Evolutionary conservation across 495 filamentous ascomycete genomes (phyloP), one percentile per base, ranked within the genome.

Genomic region (Penicillium longicatenatum): DNA sequence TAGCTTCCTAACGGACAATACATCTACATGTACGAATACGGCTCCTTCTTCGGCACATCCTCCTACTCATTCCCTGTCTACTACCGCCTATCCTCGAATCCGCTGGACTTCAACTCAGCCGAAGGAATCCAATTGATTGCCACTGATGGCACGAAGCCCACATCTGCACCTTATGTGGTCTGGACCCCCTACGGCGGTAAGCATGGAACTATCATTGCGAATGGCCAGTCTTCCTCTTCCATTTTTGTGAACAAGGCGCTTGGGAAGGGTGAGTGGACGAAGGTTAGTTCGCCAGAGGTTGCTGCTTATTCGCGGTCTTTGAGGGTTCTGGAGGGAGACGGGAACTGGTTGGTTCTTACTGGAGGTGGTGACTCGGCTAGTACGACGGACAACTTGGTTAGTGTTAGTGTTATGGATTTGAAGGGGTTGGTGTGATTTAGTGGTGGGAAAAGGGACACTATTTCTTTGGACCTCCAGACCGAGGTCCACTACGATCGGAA

Each of bases 1-100:
- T 7, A 82, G 59, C 79, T 89, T 14, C 84, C 84, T 2, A 83
- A 84, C 62, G 78, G 78, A 46, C 73, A 84, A 59, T 88, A 78
- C 62, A 84, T 89, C 59, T 80, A 82, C 68, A 77, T 78, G 26
- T 87, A 87, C 64, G 86, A 89, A 69, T 84, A 82, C 58, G 82
- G 84, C 42, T 84, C 84, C 10, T 78, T 68, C 45, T 77, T 77
- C 41, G 68, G 70, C 41, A 74, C 70, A 16, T 59, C 65, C 45
- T 61, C 47, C 35, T 75, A 76, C 56, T 73, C 68, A 3, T 83
- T 84, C 72, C 83, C 84, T 6, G 74, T 89, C 4, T 86, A 86
- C 76, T 83, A 77, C 72, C 77, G 76, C 49, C 68, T 82, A 44
- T 74, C 77, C 29, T 65, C 72, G 16, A 69, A 79, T 50, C 86